A percentile compares a stretch with the other conserved stretches of the same genome.
These are phyloP conservation scores for Fusarium continuum DNA, from an alignment of 2,329 filamentous ascomycete genomes.

Conservation along the genomic window DNA sequence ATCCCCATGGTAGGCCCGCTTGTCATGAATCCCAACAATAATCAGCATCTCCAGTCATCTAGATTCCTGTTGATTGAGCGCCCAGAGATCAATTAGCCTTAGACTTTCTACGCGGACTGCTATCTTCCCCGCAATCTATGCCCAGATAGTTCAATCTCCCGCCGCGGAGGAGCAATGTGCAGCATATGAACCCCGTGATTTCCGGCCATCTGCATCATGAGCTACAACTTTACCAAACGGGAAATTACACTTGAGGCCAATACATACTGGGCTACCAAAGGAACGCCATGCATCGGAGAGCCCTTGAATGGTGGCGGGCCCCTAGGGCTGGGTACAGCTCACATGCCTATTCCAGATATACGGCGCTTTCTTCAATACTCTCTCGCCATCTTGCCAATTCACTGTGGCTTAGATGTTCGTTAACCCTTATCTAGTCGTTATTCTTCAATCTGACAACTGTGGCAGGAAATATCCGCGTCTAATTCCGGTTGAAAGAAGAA, in stretches of 20 bases:
- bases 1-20: not conserved
- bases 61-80: not conserved
- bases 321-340: not conserved
- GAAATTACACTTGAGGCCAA: not conserved
- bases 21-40: not conserved
- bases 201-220: not conserved
- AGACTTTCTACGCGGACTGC: not conserved
- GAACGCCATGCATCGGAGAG: slow-evolving; percentile 10
- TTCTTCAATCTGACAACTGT: not conserved
- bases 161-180: not conserved
- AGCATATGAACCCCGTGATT: slow-evolving; percentile 15
- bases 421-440: not conserved
- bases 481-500: not conserved
- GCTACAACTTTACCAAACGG: not conserved
- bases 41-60: not conserved
- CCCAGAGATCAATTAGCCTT: not conserved
- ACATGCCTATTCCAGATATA: slow-evolving; percentile 25
- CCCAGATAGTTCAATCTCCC: slow-evolving; percentile 9
- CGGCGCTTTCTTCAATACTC: slow-evolving; percentile 1
- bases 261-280: slow-evolving; percentile 2
- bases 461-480: not conserved
- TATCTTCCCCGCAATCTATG: slow-evolving; percentile 26
- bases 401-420: not conserved
- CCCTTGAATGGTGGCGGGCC: not conserved
- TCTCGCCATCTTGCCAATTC: slow-evolving; percentile 3